A percentile compares a stretch with the other conserved stretches of the same genome.
These are phyloP conservation scores for Camelina sativa DNA, from an alignment of 345 rosid species.

Conservation along the genomic window DNA sequence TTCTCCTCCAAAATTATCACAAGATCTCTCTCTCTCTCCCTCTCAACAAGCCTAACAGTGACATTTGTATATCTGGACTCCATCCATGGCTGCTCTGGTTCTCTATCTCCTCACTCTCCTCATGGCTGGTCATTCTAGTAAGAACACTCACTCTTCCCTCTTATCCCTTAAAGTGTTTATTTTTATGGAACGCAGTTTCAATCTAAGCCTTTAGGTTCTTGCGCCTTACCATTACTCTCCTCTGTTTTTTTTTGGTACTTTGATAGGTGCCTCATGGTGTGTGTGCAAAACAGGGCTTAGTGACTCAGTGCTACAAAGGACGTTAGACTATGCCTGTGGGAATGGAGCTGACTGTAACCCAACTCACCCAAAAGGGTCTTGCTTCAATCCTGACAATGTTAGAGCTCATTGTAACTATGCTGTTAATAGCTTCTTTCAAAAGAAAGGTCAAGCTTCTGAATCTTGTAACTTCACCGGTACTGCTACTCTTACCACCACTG, in stretches of 20 bases:
- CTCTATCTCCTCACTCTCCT: slow-evolving; percentile 51
- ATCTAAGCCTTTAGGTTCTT: neutral
- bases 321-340: slow-evolving; percentile 95
- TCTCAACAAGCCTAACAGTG: slow-evolving; percentile 6
- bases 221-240: neutral
- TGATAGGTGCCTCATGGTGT: slow-evolving; percentile 78
- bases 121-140: slow-evolving; percentile 62
- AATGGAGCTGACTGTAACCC: slow-evolving; percentile 94
- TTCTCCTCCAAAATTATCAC: neutral
- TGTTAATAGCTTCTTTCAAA: slow-evolving; percentile 91
- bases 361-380: slow-evolving; percentile 56
- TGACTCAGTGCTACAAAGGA: slow-evolving; percentile 67
- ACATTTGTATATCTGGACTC: slow-evolving; percentile 16
- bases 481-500: slow-evolving; percentile 55
- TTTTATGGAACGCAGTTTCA: neutral
- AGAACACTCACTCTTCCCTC: slow-evolving; percentile 21
- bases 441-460: slow-evolving; percentile 70
- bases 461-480: slow-evolving; percentile 84
- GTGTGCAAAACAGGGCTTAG: slow-evolving; percentile 72
- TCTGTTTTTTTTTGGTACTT: neutral
- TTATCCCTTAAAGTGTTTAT: neutral
- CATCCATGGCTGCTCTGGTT: slow-evolving; percentile 54
- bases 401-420: slow-evolving; percentile 84
- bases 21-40: slow-evolving; percentile 1
- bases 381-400: slow-evolving; percentile 75